Conservation (phyloP, 495 filamentous ascomycete species). For the Talaromyces borbonicus region DNA sequence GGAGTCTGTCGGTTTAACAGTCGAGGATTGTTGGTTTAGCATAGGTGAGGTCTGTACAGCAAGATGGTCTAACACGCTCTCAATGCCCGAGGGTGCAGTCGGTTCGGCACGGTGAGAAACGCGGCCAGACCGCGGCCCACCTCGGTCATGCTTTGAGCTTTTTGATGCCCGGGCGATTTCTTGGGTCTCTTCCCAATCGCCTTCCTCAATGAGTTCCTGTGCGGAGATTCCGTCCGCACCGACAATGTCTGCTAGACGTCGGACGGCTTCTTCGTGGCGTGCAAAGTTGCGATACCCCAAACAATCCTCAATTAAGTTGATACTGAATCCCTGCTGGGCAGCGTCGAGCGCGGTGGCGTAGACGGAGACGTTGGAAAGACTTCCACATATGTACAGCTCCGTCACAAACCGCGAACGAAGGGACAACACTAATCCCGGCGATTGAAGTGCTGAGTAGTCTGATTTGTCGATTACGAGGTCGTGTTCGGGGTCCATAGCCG, state of each 20-base stretch:
- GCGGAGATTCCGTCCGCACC: slow-evolving; percentile 58
- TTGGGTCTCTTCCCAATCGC: slow-evolving; percentile 38
- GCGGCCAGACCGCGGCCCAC: too few species aligned
- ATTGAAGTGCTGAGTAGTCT: slow-evolving; percentile 81
- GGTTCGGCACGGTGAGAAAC: too few species aligned
- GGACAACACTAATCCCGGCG: slow-evolving; percentile 56
- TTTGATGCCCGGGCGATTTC: slow-evolving; percentile 24
- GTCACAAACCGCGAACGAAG: slow-evolving; percentile 74
- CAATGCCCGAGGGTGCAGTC: slow-evolving; percentile 22
- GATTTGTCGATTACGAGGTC: slow-evolving; percentile 71
- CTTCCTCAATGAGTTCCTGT: slow-evolving; percentile 45
- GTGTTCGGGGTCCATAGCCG: slow-evolving; percentile 40
- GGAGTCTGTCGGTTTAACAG: background rate
- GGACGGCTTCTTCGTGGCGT: slow-evolving; percentile 67
- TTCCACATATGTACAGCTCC: slow-evolving; percentile 84
- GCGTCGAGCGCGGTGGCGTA: slow-evolving; percentile 92
- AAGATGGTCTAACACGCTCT: slow-evolving; percentile 29
- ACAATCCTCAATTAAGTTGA: slow-evolving; percentile 83
- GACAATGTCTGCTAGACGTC: slow-evolving; percentile 64
- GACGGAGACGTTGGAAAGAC: slow-evolving; percentile 80
- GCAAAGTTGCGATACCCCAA: slow-evolving; percentile 67
- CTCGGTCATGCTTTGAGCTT: too few species aligned
- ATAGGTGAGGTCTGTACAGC: slow-evolving; percentile 10
- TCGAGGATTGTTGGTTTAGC: background rate
- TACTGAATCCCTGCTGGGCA: slow-evolving; percentile 71